Evolutionary conservation across 176 grass and related monocot genomes (phyloP), one percentile per base, ranked within the genome.

Genomic region (Zoysia pacifica): DNA sequence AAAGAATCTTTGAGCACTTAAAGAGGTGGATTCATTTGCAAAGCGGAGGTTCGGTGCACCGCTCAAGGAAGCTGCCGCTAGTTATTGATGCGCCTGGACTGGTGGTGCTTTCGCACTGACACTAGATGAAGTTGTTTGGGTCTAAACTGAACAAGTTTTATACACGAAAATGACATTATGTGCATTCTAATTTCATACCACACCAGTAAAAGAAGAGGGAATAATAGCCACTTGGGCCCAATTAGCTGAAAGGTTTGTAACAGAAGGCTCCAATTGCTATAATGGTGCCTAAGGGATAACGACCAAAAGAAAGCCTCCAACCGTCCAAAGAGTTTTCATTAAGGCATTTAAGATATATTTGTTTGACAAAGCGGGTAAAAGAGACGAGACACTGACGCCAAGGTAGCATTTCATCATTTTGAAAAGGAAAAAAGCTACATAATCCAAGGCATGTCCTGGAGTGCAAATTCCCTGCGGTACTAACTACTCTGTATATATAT

Each of bases 261-360:
- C 76, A 78, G 44, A 55, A 47, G 82, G 55, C 40, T 71, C 65
- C 65, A 59, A 59, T 12, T n/a, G 73, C 9, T 14, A 69, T 39
- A 77, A 70, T 70, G 18, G 5, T 38, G n/a, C 10, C 35, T 42
- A 2, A 13, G 14, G 10, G 7, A 77, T 50, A 19, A 18, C 70
- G 7, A 73, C 44, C 18, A 7, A 42, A 50, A 0, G 11, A n/a
- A 36, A 45, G 11, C 11, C 46, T 18, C 37, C 53, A 28, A 64
- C 15, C 1, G 11, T 1, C 48, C 46, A 60, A 74, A 66, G 11
- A 18, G 38, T 7, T 66, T 0, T 2, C 37, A 67, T 5, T n/a
- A 67, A 67, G 41, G 10, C 20, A 41, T 20, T 20, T 13, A 45
- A 16, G 12, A 36, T 9, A 44, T 7, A 60, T 67, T 35, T 12